phyloP scores from a whole-genome alignment of 2,329 filamentous ascomycete genomes.

The Trichoderma harzianum region DNA sequence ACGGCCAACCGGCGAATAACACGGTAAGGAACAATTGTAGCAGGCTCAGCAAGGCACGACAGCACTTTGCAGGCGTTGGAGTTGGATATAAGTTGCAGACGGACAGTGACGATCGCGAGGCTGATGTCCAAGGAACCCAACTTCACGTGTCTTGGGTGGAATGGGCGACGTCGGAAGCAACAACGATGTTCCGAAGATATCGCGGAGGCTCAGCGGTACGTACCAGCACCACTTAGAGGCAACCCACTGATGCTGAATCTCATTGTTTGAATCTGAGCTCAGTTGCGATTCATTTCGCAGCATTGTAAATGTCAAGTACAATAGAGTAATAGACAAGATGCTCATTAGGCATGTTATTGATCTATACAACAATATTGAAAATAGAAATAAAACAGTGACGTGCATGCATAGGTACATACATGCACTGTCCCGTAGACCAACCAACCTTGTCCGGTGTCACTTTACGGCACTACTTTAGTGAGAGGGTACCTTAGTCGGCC shows the following conservation, averaged over 20 bases:
- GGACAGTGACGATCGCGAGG: constrained; percentile 7
- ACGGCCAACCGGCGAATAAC: background rate
- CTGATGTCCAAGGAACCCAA: constrained; percentile 15
- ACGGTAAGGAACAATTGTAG: background rate
- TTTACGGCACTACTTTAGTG: background rate
- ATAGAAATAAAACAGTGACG: background rate
- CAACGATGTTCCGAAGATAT: constrained; percentile 13
- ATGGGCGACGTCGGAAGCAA: background rate
- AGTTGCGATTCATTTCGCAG: background rate
- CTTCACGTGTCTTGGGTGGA: constrained; percentile 11
- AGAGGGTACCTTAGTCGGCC: background rate
- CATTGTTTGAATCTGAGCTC: background rate
- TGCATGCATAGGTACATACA: background rate
- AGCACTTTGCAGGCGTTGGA: background rate
- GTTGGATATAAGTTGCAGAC: background rate
- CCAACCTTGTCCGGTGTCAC: background rate
- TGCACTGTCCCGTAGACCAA: background rate
- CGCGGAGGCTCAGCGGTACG: background rate
- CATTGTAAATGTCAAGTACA: background rate
- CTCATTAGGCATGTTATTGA: background rate
- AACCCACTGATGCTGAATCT: background rate
- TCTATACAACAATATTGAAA: background rate
- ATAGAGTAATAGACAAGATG: background rate
- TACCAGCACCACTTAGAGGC: background rate
- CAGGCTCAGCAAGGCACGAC: background rate